Evolutionary conservation across 2,329 filamentous ascomycete genomes (phyloP).

Genomic region (Alternaria dauci): DNA sequence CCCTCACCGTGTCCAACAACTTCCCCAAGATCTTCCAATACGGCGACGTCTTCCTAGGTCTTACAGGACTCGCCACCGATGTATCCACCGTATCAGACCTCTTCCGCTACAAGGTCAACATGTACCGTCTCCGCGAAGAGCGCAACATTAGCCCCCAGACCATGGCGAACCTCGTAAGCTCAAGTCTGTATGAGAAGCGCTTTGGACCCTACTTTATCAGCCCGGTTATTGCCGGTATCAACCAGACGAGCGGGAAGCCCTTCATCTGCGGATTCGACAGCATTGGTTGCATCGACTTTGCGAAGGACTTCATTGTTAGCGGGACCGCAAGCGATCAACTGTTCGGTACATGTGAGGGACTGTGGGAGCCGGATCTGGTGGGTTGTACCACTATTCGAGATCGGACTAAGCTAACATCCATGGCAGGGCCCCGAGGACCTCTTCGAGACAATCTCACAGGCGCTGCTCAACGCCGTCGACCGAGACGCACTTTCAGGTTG

Average conservation of each 20-base stretch:
- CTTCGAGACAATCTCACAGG: slow-evolving; percentile 98
- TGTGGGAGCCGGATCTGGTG: slow-evolving; percentile 98
- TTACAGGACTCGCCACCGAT: slow-evolving; percentile 96
- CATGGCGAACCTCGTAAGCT: slow-evolving; percentile 91
- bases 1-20: slow-evolving; percentile 98
- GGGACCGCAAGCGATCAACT: slow-evolving; percentile 97
- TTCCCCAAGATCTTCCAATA: slow-evolving; percentile 99
- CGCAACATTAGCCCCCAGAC: slow-evolving; percentile 93
- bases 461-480: slow-evolving; percentile 93
- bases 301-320: slow-evolving; percentile 98
- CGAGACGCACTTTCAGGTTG: slow-evolving; percentile 96
- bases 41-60: slow-evolving; percentile 91
- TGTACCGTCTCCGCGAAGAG: slow-evolving; percentile 99
- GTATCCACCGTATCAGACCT: slow-evolving; percentile 94
- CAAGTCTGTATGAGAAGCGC: slow-evolving; percentile 87
- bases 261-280: slow-evolving; percentile 99
- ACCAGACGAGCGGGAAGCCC: slow-evolving; percentile 90
- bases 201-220: slow-evolving; percentile 98
- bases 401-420: slow-evolving; percentile 16
- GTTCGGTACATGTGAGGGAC: slow-evolving; percentile 96
- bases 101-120: slow-evolving; percentile 99
- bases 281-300: slow-evolving; percentile 99
- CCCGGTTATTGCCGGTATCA: slow-evolving; percentile 92
- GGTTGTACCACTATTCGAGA: background rate
- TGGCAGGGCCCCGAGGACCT: slow-evolving; percentile 84